Conservation (phyloP, 148 eudicot species). For the Camellia granthamiana region DNA sequence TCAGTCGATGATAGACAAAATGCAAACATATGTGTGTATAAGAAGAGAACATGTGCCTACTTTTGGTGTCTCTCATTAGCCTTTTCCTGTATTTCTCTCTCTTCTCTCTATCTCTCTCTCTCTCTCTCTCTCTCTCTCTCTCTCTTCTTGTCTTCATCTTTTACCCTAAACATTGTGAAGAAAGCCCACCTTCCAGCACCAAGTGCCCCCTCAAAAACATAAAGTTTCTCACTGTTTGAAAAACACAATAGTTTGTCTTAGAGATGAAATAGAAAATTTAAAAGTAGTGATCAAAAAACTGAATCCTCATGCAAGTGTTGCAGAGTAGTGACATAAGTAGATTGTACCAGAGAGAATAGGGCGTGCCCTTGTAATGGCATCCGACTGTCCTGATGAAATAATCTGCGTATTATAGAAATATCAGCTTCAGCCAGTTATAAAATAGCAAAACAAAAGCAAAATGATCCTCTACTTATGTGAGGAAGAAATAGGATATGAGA, state of each 20-base stretch:
- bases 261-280: neutral
- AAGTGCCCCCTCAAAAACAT: conserved; percentile 64
- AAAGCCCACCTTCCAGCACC: conserved; percentile 81
- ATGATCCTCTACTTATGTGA: neutral
- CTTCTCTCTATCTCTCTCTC: no score
- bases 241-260: conserved; percentile 17
- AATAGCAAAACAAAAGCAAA: conserved; percentile 4
- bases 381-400: conserved; percentile 67
- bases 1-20: no score
- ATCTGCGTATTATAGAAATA: conserved; percentile 37
- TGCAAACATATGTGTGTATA: no score
- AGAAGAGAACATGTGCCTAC: no score
- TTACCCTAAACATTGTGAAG: neutral
- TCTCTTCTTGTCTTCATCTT: no score
- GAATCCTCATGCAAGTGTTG: neutral
- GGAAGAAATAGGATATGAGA: neutral
- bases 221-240: conserved; percentile 54
- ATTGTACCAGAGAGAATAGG: conserved; percentile 73
- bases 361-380: conserved; percentile 52
- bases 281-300: conserved; percentile 9
- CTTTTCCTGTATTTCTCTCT: no score
- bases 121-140: no score
- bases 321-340: conserved; percentile 7
- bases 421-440: conserved; percentile 12
- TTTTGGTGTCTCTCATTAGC: no score